These are phyloP conservation scores for Abrus pulchellus DNA, from an alignment of 306 rosid genomes.

Conservation along the genomic window DNA sequence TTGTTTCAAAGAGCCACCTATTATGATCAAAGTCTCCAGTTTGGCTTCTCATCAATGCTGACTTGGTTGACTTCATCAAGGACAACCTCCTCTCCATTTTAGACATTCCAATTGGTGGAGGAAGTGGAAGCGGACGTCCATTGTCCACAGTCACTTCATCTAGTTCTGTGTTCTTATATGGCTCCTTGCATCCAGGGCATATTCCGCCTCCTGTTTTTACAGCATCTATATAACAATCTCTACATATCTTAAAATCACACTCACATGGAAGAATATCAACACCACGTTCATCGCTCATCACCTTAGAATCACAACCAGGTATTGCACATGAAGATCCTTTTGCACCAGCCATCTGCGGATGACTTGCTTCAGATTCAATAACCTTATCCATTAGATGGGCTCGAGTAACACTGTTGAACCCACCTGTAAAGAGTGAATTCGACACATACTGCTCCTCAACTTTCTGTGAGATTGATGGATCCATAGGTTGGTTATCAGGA, in stretches of 20 bases:
- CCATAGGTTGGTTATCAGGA: constrained; percentile 94
- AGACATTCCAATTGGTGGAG: constrained; percentile 75
- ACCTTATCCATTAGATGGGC: constrained; percentile 98
- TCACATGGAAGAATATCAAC: constrained; percentile 91
- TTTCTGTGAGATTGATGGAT: constrained; percentile 83
- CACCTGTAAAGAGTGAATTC: constrained; percentile 86
- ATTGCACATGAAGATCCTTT: constrained; percentile 90
- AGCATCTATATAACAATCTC: constrained; percentile 88
- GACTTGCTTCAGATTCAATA: constrained; percentile 83
- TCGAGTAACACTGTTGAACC: constrained; percentile 82
- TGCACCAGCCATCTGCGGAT: constrained; percentile 97
- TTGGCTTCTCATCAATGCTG: constrained; percentile 82
- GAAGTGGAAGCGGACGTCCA: constrained; percentile 72
- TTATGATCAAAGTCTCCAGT: constrained; percentile 93
- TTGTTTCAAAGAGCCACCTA: constrained; percentile 91
- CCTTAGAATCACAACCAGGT: constrained; percentile 93
- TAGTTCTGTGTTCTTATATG: constrained; percentile 77
- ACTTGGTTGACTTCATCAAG: constrained; percentile 88
- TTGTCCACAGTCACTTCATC: constrained; percentile 76
- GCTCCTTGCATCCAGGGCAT: constrained; percentile 92
- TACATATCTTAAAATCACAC: constrained; percentile 91
- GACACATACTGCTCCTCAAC: constrained; percentile 96
- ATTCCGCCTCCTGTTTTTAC: constrained; percentile 78
- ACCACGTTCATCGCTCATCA: constrained; percentile 93
- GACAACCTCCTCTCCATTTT: constrained; percentile 92